Conservation (phyloP, 768 basidiomycete genomes). For the Exidia glandulosa region DNA sequence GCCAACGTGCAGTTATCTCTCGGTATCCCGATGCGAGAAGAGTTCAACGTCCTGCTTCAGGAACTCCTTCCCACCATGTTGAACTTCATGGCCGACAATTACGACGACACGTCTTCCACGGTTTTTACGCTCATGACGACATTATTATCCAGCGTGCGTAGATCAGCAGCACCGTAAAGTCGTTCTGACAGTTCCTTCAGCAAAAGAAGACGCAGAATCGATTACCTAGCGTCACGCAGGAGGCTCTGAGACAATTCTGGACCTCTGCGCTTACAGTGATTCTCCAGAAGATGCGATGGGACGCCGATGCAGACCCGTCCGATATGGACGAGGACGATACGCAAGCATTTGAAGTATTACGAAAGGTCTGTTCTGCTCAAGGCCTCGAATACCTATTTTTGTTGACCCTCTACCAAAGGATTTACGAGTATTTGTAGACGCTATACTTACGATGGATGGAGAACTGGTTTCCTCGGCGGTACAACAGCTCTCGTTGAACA, state of each 20-base stretch:
- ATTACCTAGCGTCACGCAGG: conserved; percentile 47
- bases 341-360: conserved; percentile 70
- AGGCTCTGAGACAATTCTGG: conserved; percentile 65
- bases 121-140: conserved; percentile 72
- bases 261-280: conserved; percentile 65
- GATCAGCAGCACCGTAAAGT: conserved; percentile 5
- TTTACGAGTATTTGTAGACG: conserved; percentile 76
- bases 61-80: conserved; percentile 73
- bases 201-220: conserved; percentile 41
- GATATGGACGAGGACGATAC: conserved; percentile 86
- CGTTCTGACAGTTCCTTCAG: conserved; percentile 11
- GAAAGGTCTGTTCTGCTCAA: conserved; percentile 47
- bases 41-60: conserved; percentile 41
- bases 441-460: conserved; percentile 75
- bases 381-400: not conserved
- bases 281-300: conserved; percentile 86
- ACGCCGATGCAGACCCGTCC: conserved; percentile 61
- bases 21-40: conserved; percentile 33
- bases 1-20: not conserved
- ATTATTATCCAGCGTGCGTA: conserved; percentile 61
- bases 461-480: conserved; percentile 74
- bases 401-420: conserved; percentile 48
- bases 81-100: conserved; percentile 80
- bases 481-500: conserved; percentile 58
- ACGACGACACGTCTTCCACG: conserved; percentile 80